These are phyloP conservation scores for Huntiella abstrusa DNA, from an alignment of 2,329 filamentous ascomycete species.

Conservation along the genomic window DNA sequence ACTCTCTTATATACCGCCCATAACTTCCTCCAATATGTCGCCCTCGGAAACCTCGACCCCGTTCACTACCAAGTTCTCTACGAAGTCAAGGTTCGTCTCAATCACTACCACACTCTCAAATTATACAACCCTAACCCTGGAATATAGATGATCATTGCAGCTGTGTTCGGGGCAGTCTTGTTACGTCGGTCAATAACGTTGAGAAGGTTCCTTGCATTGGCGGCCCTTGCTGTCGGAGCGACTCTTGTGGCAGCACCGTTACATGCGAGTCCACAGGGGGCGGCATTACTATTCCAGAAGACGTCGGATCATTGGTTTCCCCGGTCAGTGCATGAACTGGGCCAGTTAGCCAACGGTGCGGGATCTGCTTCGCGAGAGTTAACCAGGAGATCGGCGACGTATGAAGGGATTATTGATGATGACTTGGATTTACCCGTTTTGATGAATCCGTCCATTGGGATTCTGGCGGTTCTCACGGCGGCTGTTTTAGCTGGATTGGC, in stretches of 20 bases:
- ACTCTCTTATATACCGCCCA: constrained; percentile 78
- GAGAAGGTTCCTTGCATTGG: constrained; percentile 62
- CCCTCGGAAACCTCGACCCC: constrained; percentile 75
- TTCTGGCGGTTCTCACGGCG: constrained; percentile 59
- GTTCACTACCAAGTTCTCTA: constrained; percentile 88
- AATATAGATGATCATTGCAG: constrained; percentile 61
- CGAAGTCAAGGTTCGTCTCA: constrained; percentile 54
- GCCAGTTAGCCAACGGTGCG: constrained; percentile 32
- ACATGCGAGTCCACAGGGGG: constrained; percentile 30
- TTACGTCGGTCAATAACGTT: constrained; percentile 50
- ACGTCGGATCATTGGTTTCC: constrained; percentile 53
- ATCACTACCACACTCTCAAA: neutral
- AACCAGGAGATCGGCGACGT: constrained; percentile 63
- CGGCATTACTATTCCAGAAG: constrained; percentile 41
- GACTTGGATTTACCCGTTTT: constrained; percentile 24
- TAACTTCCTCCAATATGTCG: constrained; percentile 85
- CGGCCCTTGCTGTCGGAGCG: constrained; percentile 66
- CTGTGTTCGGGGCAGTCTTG: constrained; percentile 67
- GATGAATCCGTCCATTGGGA: constrained; percentile 46
- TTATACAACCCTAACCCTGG: constrained; percentile 1
- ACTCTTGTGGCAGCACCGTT: constrained; percentile 68
- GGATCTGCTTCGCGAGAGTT: constrained; percentile 31
- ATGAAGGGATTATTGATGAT: constrained; percentile 66
- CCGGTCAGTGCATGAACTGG: constrained; percentile 58
- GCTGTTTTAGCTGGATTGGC: constrained; percentile 69